Percentiles rank a stretch among this genome's conserved stretches.
Conservation (phyloP, 1,139 yeast species). For the Zygoascus meyerae region DNA sequence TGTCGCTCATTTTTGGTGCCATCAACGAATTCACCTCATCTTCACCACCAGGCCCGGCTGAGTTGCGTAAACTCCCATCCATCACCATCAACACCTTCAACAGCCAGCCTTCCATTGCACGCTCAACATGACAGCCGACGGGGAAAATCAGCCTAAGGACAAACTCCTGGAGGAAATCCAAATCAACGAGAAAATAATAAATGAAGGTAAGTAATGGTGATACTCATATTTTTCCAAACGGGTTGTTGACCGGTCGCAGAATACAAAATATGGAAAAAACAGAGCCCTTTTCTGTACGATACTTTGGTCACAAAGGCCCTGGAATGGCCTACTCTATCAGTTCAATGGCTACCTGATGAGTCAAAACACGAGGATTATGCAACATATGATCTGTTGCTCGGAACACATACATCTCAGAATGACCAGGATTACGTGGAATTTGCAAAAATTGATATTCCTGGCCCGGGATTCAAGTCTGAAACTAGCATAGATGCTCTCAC, state of each 20-base stretch:
- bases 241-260: conserved; percentile 16
- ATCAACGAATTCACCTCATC: neutral
- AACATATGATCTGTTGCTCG: conserved; percentile 48
- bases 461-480: conserved; percentile 20
- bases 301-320: conserved; percentile 62
- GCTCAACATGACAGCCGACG: conserved; percentile 9
- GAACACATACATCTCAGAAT: conserved; percentile 80
- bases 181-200: conserved; percentile 42
- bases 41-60: neutral
- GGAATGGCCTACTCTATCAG: conserved; percentile 47
- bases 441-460: conserved; percentile 70
- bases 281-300: conserved; percentile 80
- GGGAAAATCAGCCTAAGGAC: conserved; percentile 6
- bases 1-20: too few species aligned
- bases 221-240: neutral
- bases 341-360: conserved; percentile 35
- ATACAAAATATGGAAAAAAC: conserved; percentile 66
- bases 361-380: conserved; percentile 22
- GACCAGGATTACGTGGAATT: conserved; percentile 71
- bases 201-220: conserved; percentile 33
- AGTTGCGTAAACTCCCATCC: neutral
- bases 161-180: conserved; percentile 39
- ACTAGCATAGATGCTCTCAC: conserved; percentile 21
- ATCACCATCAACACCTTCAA: conserved; percentile 2
- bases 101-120: neutral